Evolutionary conservation across 2,329 filamentous ascomycete genomes (phyloP).

Genomic region (Pyrenophora tritici-repentis): DNA sequence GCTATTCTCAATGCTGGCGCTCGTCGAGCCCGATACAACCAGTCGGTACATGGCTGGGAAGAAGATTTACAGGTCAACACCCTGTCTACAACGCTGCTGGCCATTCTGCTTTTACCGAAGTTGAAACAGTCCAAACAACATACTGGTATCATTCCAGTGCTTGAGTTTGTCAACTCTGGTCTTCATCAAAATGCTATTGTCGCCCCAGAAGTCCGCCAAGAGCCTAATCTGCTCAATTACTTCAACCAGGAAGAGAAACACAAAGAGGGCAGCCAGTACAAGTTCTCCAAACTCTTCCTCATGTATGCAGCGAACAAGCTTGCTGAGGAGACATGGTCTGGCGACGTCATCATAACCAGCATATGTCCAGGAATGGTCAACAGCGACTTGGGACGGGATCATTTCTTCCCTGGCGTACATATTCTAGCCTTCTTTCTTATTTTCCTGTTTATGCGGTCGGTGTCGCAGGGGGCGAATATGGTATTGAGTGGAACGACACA

Average conservation of each 20-base stretch:
- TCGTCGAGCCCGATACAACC: slow-evolving; percentile 26
- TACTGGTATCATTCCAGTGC: slow-evolving; percentile 31
- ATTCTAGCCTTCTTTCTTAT: slow-evolving; percentile 28
- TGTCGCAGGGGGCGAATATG: slow-evolving; percentile 37
- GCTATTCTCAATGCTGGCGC: slow-evolving; percentile 50
- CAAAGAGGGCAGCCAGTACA: slow-evolving; percentile 34
- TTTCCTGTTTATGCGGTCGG: slow-evolving; percentile 30
- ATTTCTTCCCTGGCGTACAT: slow-evolving; percentile 33
- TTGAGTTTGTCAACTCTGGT: slow-evolving; percentile 44
- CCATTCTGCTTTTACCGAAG: slow-evolving; percentile 54
- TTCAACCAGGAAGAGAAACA: slow-evolving; percentile 40
- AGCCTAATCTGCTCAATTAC: slow-evolving; percentile 33
- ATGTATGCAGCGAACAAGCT: slow-evolving; percentile 41
- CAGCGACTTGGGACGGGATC: slow-evolving; percentile 40
- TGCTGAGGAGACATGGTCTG: slow-evolving; percentile 31
- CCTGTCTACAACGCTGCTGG: slow-evolving; percentile 61
- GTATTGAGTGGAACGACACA: slow-evolving; percentile 43
- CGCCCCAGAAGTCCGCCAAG: slow-evolving; percentile 20
- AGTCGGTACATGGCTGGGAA: slow-evolving; percentile 46
- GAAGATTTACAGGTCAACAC: slow-evolving; percentile 62
- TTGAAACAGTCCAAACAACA: slow-evolving; percentile 34
- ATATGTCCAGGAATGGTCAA: slow-evolving; percentile 42
- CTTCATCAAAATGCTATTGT: slow-evolving; percentile 36
- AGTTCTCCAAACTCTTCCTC: slow-evolving; percentile 43
- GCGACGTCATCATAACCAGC: slow-evolving; percentile 44